Evolutionary conservation across 768 basidiomycete species (phyloP).

Genomic region (Boletus vermiculosoides): DNA sequence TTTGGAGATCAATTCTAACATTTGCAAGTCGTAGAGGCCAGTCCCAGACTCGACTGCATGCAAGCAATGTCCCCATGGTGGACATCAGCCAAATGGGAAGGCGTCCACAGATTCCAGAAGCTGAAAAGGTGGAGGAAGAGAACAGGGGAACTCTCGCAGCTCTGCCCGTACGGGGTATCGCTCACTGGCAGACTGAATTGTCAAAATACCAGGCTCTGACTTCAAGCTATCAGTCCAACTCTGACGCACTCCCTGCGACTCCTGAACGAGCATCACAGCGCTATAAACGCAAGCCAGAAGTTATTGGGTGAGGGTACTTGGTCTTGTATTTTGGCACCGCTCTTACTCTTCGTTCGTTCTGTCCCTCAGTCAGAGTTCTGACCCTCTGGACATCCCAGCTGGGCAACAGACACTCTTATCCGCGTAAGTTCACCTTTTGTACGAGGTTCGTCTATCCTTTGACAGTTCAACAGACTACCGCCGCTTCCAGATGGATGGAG

Average conservation of each 20-base stretch:
- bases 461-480: slow-evolving; percentile 3
- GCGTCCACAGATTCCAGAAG: background rate
- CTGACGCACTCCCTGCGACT: background rate
- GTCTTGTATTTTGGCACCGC: background rate
- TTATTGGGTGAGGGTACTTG: background rate
- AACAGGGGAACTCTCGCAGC: slow-evolving; percentile 1
- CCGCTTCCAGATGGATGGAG: slow-evolving; percentile 2
- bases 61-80: background rate
- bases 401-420: slow-evolving; percentile 10
- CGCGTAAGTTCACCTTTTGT: slow-evolving; percentile 1
- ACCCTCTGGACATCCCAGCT: background rate
- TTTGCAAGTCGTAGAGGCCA: background rate
- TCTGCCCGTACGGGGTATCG: background rate
- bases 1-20: slow-evolving; percentile 5
- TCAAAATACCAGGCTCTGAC: background rate
- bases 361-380: background rate
- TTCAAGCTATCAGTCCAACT: background rate
- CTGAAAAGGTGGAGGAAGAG: background rate
- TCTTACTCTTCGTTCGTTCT: background rate
- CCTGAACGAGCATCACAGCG: slow-evolving; percentile 13
- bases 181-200: background rate
- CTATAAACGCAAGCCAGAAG: slow-evolving; percentile 1
- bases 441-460: too few relatives aligned
- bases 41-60: background rate
- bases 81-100: background rate